Percentiles rank a stretch among this genome's conserved stretches.
These are phyloP conservation scores for Medakamo hakoo DNA, from an alignment of 139 green algal species.

Conservation along the genomic window DNA sequence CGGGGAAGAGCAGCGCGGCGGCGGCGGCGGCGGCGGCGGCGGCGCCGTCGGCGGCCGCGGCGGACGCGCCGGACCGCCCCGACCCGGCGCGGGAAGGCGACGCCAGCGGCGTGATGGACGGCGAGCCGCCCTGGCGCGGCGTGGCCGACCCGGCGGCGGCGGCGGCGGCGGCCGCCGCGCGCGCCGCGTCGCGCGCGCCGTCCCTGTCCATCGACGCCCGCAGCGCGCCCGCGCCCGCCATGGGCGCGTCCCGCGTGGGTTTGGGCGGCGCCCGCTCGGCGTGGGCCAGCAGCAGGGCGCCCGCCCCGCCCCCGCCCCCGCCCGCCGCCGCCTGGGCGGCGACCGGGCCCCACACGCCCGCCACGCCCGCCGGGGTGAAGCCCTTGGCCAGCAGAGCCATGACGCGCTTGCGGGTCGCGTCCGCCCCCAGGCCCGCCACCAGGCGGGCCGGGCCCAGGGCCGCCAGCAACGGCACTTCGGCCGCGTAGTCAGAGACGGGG, in stretches of 20 bases:
- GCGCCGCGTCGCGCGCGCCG: no score
- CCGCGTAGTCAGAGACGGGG: constrained; percentile 13
- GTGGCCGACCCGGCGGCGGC: no score
- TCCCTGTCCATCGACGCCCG: no score
- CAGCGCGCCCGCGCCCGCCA: no score
- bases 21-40: no score
- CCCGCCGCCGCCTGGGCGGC: neutral
- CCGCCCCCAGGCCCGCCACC: constrained; percentile 9
- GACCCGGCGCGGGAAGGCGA: no score
- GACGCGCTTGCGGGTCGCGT: constrained; percentile 6
- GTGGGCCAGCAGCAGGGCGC: constrained; percentile 1
- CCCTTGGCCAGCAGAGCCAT: constrained; percentile 10
- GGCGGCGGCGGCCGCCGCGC: no score
- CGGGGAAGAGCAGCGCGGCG: no score
- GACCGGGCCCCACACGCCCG: constrained; percentile 2
- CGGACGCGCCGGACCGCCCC: no score
- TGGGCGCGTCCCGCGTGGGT: constrained; percentile 3
- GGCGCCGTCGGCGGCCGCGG: no score
- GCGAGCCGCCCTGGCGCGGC: no score
- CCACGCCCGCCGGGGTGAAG: neutral
- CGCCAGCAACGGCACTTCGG: constrained; percentile 17
- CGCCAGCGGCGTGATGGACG: no score
- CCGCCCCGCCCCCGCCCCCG: neutral
- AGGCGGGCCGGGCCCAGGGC: constrained; percentile 9
- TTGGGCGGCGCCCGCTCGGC: constrained; percentile 14